These are phyloP conservation scores for Lecanicillium sp. DNA, from an alignment of 2,329 filamentous ascomycete genomes.

Conservation along the genomic window DNA sequence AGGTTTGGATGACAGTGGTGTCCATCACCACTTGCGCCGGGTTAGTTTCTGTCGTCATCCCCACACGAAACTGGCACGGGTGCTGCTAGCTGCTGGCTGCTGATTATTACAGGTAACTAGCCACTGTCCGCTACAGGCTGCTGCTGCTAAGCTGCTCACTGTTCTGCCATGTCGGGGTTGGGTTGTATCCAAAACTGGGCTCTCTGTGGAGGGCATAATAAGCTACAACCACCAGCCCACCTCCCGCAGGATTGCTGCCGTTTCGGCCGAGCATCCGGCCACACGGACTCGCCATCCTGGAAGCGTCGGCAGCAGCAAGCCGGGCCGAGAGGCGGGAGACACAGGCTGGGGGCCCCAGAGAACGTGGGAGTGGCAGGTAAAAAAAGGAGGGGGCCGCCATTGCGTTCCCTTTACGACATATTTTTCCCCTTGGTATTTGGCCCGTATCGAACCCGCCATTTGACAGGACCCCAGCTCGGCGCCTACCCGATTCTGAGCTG, in stretches of 20 bases:
- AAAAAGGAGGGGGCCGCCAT: background rate
- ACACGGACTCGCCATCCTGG: background rate
- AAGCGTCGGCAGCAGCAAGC: background rate
- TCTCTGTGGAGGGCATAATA: too few species aligned
- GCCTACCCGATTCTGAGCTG: background rate
- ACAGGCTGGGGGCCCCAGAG: background rate
- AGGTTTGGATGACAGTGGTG: background rate
- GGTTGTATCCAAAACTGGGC: too few species aligned
- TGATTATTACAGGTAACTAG: too few species aligned
- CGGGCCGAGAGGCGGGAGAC: constrained; percentile 6
- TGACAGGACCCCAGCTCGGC: background rate
- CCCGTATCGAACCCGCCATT: background rate
- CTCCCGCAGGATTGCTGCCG: too few species aligned
- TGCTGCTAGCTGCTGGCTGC: too few species aligned
- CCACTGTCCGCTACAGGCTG: too few species aligned
- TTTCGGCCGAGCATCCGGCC: constrained; percentile 10
- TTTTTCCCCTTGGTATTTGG: background rate
- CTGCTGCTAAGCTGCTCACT: too few species aligned
- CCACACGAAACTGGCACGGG: too few species aligned
- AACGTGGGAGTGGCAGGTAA: background rate
- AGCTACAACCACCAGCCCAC: too few species aligned
- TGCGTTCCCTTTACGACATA: background rate
- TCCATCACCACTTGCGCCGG: background rate
- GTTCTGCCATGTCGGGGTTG: too few species aligned
- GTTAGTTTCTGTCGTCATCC: too few species aligned